phyloP scores from a whole-genome alignment of 1,284 basidiomycete genomes.

The Irpex lacteus region DNA sequence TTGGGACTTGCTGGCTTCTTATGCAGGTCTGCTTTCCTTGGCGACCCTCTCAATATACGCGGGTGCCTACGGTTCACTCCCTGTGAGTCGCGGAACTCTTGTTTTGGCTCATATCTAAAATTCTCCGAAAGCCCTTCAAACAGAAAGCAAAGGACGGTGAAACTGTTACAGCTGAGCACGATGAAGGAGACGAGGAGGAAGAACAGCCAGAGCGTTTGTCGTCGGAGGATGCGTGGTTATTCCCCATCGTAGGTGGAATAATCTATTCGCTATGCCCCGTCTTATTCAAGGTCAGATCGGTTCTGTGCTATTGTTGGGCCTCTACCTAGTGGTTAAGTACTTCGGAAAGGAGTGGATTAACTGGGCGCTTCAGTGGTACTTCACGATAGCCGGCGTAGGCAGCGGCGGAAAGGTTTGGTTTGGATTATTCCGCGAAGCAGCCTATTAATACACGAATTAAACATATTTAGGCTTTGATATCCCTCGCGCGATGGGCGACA shows the following conservation, averaged over 20 bases:
- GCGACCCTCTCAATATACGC: constrained; percentile 63
- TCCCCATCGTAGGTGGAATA: constrained; percentile 59
- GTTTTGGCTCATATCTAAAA: background rate
- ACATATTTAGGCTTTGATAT: constrained; percentile 43
- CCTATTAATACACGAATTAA: background rate
- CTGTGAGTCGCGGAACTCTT: constrained; percentile 39
- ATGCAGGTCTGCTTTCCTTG: constrained; percentile 60
- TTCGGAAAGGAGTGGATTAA: constrained; percentile 84
- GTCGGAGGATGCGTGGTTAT: constrained; percentile 69
- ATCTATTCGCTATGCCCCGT: constrained; percentile 4
- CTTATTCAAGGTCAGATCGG: constrained; percentile 46
- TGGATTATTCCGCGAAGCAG: background rate
- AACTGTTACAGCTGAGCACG: constrained; percentile 28
- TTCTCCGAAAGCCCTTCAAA: constrained; percentile 26
- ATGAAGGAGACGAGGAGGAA: constrained; percentile 41
- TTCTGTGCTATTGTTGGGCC: constrained; percentile 59
- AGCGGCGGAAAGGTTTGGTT: constrained; percentile 68
- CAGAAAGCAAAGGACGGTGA: constrained; percentile 17
- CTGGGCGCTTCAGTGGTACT: constrained; percentile 75
- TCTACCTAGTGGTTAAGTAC: constrained; percentile 75
- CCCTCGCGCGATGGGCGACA: constrained; percentile 43
- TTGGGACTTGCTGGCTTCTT: constrained; percentile 63
- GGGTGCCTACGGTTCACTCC: constrained; percentile 66
- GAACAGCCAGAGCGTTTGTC: constrained; percentile 58
- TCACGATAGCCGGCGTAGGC: constrained; percentile 59